Base-by-base conservation (phyloP, 495 filamentous ascomycete species). In the Aspergillus ellipticus region DNA sequence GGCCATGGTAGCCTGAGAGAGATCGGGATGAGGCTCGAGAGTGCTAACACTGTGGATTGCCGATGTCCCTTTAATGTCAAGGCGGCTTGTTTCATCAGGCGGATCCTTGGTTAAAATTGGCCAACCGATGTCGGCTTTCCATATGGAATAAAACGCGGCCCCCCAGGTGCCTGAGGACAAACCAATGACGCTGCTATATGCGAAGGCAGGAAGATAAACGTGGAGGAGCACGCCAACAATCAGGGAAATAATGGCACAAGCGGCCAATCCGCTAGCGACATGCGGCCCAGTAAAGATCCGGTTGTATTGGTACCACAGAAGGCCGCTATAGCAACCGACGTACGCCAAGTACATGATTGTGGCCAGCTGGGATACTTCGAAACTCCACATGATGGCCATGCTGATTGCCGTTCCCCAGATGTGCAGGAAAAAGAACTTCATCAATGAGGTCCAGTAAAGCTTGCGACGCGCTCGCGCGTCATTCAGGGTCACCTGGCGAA, bases 341-440 rank as follows among this genome's bases (percentile, higher is more conserved):
- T 60, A 60, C 13, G 49, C 28, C 31, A 60, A 45, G 19, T 49
- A 60, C 58, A 60, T 60, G 29, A 60, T 56, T 2, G 53, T 56
- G 2, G 58, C 49, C 13, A 28, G 24, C 15, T 33, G 42, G 16
- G 41, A 26, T 33, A 6, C 26, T 19, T 60, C 58, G 20, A 60
- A 60, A 2, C 53, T 51, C 58, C 58, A 60, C 58, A 60, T 60
- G 8, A 60, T 45, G 2, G 53, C 58, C 42, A 60, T 24, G 0
- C 48, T 60, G 16, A 52, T 37, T 1, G 58, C 53, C 0, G 50
- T 37, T 6, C 53, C 58, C 58, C 58, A 60, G 53, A 60, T 45
- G 35, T 60, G 58, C 49, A 56, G 16, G 58, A 60, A 60, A 49
- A 60, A 60, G 43, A 60, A 60, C 17, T 53, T 56, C 29, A 39